Evolutionary conservation across 805 yeast species (phyloP), one percentile per base, ranked within the genome.

Genomic region (Saturnispora saitoi): DNA sequence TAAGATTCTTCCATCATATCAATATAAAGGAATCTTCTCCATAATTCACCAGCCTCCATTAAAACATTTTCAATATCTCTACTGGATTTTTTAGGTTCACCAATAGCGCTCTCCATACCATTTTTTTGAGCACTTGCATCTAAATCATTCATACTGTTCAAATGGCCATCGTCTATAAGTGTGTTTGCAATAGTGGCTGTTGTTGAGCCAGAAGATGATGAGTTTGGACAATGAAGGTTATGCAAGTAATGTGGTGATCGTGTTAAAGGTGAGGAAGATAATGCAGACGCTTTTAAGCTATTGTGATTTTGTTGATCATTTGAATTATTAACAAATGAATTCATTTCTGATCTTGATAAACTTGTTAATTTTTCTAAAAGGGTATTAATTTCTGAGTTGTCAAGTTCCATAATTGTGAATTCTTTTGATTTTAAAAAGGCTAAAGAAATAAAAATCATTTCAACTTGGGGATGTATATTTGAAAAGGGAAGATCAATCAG

Each of bases 311-410:
- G 43, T 41, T 48, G 52, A 34, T 47, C 52, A 6, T 31, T 47
- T 4, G 55, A 49, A 11, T 64, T 56, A 43, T 57, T 54, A 17
- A 34, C 11, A 11, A 34, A 34, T 17, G 38, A 34, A 17, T 22
- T 34, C 14, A 60, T 56, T 32, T 61, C 69, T 32, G 58, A 51
- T 38, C 58, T 59, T 48, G 52, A 60, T 62, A 62, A 68, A 12
- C 80, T 71, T 1, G 81, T 78, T 42, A 76, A 60, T 34, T 81
- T 75, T 52, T 78, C 78, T 52, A 90, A 71, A 54, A 80, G 80
- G 60, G 89, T 95, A 34, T 89, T 72, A 41, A 88, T 86, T 65
- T 90, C 98, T 54, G 86, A 81, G 61, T 87, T 95, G 59, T 90
- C 98, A 54, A 89, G 80, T 61, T 90, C 97, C 54, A 86, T 73